Evolutionary conservation across 208 protist genomes (phyloP).

Genomic region (Acanthamoeba royreba): DNA sequence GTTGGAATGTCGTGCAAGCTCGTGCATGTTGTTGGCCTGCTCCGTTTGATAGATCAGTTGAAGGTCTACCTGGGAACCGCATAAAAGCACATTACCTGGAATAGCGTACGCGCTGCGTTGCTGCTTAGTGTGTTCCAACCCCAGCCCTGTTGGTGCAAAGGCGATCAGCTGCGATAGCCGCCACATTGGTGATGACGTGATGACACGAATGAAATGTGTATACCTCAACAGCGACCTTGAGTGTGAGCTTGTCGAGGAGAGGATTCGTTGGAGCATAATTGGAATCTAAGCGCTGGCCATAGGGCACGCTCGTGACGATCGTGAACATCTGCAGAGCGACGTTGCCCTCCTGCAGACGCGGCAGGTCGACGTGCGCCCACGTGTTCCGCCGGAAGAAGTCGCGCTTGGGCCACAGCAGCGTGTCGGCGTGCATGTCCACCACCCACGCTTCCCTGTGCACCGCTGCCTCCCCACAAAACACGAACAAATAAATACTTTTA

Average conservation of each 20-base stretch:
- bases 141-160: not conserved
- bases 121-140: not conserved
- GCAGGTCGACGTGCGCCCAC: conserved; percentile 41
- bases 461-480: not conserved
- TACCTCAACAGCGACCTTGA: conserved; percentile 15
- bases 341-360: conserved; percentile 48
- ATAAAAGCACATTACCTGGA: not conserved
- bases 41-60: not conserved
- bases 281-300: not conserved
- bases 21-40: not conserved
- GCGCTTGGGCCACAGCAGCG: conserved; percentile 30
- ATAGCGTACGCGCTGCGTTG: conserved; percentile 20
- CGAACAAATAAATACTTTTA: not conserved
- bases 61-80: not conserved
- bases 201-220: not conserved
- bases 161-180: too few species aligned
- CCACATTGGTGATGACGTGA: not conserved
- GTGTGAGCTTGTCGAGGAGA: not conserved
- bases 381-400: conserved; percentile 16
- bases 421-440: conserved; percentile 52
- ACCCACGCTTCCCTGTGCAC: not conserved
- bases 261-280: not conserved
- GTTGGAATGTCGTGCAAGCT: not conserved
- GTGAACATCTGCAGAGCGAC: conserved; percentile 51
- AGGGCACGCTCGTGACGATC: conserved; percentile 40